Percentiles rank a stretch among this genome's conserved stretches.
Conservation (phyloP, 306 rosid species). For the Hippophae tibetana region DNA sequence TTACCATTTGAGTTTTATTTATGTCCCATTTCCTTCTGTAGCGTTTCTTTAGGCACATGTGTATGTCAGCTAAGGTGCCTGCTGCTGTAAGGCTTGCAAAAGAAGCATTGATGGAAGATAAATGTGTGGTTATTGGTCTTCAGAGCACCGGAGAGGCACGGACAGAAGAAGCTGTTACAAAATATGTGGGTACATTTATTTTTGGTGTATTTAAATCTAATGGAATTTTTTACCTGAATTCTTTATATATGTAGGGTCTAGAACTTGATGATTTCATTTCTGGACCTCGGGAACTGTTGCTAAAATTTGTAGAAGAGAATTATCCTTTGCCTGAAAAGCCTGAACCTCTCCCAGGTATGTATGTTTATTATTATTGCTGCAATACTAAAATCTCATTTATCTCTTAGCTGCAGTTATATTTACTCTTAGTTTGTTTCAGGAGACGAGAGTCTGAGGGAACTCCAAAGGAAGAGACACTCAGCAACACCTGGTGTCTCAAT, state of each 20-base stretch:
- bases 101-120: conserved; percentile 66
- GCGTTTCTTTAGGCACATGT: conserved; percentile 98
- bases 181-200: conserved; percentile 60
- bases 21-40: conserved; percentile 33
- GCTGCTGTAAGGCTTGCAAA: conserved; percentile 82
- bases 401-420: conserved; percentile 14
- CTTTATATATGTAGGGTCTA: conserved; percentile 50
- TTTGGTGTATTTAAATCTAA: conserved; percentile 13
- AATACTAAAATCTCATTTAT: conserved; percentile 16
- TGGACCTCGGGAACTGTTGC: conserved; percentile 92
- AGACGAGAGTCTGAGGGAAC: conserved; percentile 93
- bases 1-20: not conserved
- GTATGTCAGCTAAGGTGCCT: conserved; percentile 99
- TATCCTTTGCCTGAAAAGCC: conserved; percentile 98
- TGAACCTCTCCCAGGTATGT: conserved; percentile 70
- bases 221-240: conserved; percentile 10
- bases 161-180: conserved; percentile 95
- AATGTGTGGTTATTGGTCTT: conserved; percentile 94
- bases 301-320: conserved; percentile 92
- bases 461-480: conserved; percentile 91
- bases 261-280: conserved; percentile 98
- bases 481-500: conserved; percentile 81
- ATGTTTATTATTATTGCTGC: conserved; percentile 8
- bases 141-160: conserved; percentile 99
- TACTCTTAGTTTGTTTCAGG: conserved; percentile 32